phyloP scores from a whole-genome alignment of 2,329 filamentous ascomycete species.

The Fusarium odoratissimum region DNA sequence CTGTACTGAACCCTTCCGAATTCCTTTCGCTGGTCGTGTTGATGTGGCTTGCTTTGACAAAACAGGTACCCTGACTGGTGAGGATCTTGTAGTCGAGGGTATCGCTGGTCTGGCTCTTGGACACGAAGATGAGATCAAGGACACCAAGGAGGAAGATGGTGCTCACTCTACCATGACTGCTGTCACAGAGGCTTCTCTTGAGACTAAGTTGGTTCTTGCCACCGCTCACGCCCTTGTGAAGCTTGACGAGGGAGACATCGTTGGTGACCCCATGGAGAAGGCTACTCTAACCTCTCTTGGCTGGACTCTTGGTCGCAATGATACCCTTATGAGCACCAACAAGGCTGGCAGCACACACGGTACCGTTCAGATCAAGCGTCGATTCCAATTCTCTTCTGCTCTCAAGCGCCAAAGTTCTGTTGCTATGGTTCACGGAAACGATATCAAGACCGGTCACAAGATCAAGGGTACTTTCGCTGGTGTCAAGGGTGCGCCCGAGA shows the following conservation, averaged over 20 bases:
- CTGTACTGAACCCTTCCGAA: slow-evolving; percentile 98
- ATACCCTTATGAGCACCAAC: slow-evolving; percentile 75
- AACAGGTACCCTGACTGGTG: slow-evolving; percentile 95
- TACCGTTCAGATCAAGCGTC: slow-evolving; percentile 91
- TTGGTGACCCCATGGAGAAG: slow-evolving; percentile 99
- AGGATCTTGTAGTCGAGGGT: slow-evolving; percentile 96
- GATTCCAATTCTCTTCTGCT: slow-evolving; percentile 98
- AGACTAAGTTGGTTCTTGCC: slow-evolving; percentile 92
- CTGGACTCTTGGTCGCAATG: slow-evolving; percentile 92
- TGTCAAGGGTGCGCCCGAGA: slow-evolving; percentile 97
- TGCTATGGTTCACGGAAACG: slow-evolving; percentile 80
- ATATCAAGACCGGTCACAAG: slow-evolving; percentile 79
- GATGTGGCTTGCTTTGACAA: slow-evolving; percentile 99
- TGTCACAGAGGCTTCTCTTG: slow-evolving; percentile 76
- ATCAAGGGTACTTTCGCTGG: slow-evolving; percentile 88
- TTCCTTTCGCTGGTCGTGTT: slow-evolving; percentile 93
- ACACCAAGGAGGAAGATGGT: slow-evolving; percentile 77
- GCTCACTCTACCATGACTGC: slow-evolving; percentile 83
- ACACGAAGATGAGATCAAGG: slow-evolving; percentile 68
- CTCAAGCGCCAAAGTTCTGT: slow-evolving; percentile 97
- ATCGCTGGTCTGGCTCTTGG: slow-evolving; percentile 89
- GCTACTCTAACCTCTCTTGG: slow-evolving; percentile 89
- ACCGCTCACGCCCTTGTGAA: slow-evolving; percentile 96
- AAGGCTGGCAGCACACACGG: slow-evolving; percentile 61
- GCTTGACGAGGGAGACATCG: slow-evolving; percentile 95